Evolutionary conservation across 1,139 yeast genomes (phyloP).

Genomic region (Saccharomyces hybrid): DNA sequence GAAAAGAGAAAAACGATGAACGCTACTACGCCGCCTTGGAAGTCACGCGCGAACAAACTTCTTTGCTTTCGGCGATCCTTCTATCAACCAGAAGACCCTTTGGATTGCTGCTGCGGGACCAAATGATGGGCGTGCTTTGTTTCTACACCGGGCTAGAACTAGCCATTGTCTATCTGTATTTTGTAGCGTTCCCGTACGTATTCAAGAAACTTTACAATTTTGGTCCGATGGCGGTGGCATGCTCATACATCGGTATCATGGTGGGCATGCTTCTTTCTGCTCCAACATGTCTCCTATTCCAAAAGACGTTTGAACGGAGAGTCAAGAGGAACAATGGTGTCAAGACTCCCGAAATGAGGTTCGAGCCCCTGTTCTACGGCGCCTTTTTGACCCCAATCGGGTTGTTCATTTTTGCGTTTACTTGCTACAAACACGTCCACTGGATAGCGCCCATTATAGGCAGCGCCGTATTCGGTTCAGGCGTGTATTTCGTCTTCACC

Average conservation of each 20-base stretch:
- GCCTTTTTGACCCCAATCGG: slow-evolving; percentile 50
- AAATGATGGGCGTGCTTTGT: slow-evolving; percentile 55
- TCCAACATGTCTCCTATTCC: slow-evolving; percentile 31
- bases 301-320: slow-evolving; percentile 29
- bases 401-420: slow-evolving; percentile 73
- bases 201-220: slow-evolving; percentile 44
- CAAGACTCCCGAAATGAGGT: slow-evolving; percentile 52
- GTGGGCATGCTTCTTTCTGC: slow-evolving; percentile 41
- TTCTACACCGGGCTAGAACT: slow-evolving; percentile 54
- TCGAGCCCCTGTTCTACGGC: slow-evolving; percentile 45
- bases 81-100: slow-evolving; percentile 47
- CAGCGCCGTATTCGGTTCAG: slow-evolving; percentile 51
- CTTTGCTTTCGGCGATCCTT: slow-evolving; percentile 35
- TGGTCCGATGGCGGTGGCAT: slow-evolving; percentile 44
- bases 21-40: slow-evolving; percentile 48
- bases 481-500: slow-evolving; percentile 49
- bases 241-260: slow-evolving; percentile 47
- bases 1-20: slow-evolving; percentile 54
- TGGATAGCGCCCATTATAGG: slow-evolving; percentile 73
- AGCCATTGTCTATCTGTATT: slow-evolving; percentile 55
- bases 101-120: slow-evolving; percentile 45
- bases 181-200: slow-evolving; percentile 55
- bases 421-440: slow-evolving; percentile 48
- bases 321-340: slow-evolving; percentile 34
- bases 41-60: slow-evolving; percentile 37